These are phyloP conservation scores for Tillandsia leiboldiana DNA, from an alignment of 176 grass and related monocot species.

Conservation along the genomic window DNA sequence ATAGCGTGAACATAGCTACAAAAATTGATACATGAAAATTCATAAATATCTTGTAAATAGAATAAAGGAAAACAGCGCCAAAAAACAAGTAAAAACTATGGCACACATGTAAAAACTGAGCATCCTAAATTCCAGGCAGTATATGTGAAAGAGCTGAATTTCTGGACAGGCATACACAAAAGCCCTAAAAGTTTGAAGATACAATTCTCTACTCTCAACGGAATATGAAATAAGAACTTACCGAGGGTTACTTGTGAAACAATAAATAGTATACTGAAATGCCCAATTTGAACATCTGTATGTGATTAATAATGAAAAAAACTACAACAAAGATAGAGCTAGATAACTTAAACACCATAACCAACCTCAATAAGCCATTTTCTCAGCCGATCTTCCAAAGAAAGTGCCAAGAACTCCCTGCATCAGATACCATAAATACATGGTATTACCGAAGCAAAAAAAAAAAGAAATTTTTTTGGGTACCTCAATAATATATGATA, in stretches of 20 bases:
- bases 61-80: neutral
- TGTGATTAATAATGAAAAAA: neutral
- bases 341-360: neutral
- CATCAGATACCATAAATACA: neutral
- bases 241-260: neutral
- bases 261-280: neutral
- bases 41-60: neutral
- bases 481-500: neutral
- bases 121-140: too few relatives aligned
- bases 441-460: neutral
- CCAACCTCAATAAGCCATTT: constrained; percentile 68
- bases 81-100: too few relatives aligned
- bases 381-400: constrained; percentile 46
- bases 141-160: too few relatives aligned
- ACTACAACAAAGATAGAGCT: neutral
- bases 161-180: too few relatives aligned
- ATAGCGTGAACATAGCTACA: too few relatives aligned
- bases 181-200: too few relatives aligned
- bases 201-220: too few relatives aligned
- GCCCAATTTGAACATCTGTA: neutral
- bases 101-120: too few relatives aligned
- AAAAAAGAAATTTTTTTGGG: neutral
- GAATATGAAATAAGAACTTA: too few relatives aligned
- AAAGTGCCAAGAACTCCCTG: constrained; percentile 37
- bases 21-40: neutral